Evolutionary conservation across 331 rosid genomes (phyloP).

Genomic region (Malus hybrid): DNA sequence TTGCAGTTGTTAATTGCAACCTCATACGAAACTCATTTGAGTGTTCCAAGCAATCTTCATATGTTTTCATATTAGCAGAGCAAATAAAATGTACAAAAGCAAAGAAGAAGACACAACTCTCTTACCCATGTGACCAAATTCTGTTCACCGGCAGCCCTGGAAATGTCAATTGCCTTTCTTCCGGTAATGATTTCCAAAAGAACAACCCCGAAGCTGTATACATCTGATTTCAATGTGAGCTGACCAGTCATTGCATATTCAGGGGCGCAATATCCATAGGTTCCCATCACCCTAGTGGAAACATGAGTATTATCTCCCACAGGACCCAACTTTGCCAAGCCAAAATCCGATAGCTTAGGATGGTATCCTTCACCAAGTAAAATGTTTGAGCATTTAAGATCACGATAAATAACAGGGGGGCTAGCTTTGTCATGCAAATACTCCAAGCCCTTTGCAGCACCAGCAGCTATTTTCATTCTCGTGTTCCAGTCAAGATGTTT

Average conservation of each 20-base stretch:
- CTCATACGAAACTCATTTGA: not conserved
- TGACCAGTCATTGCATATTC: conserved; percentile 45
- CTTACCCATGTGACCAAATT: conserved; percentile 40
- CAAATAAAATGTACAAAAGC: not conserved
- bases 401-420: conserved; percentile 39
- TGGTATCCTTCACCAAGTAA: conserved; percentile 26
- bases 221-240: conserved; percentile 38
- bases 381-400: conserved; percentile 36
- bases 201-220: conserved; percentile 41
- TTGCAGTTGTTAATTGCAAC: not conserved
- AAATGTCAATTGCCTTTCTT: conserved; percentile 33
- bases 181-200: conserved; percentile 35
- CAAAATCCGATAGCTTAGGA: conserved; percentile 39
- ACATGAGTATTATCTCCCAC: conserved; percentile 39
- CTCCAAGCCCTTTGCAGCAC: conserved; percentile 42
- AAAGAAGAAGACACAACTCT: not conserved
- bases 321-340: conserved; percentile 41
- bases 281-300: conserved; percentile 42
- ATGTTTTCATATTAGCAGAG: not conserved
- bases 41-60: not conserved
- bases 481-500: conserved; percentile 35
- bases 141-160: conserved; percentile 30
- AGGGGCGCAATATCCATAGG: conserved; percentile 41
- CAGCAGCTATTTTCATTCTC: conserved; percentile 35
- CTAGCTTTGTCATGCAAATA: conserved; percentile 35